These are phyloP conservation scores for Citrullus amarus DNA, from an alignment of 306 rosid genomes.

Conservation along the genomic window DNA sequence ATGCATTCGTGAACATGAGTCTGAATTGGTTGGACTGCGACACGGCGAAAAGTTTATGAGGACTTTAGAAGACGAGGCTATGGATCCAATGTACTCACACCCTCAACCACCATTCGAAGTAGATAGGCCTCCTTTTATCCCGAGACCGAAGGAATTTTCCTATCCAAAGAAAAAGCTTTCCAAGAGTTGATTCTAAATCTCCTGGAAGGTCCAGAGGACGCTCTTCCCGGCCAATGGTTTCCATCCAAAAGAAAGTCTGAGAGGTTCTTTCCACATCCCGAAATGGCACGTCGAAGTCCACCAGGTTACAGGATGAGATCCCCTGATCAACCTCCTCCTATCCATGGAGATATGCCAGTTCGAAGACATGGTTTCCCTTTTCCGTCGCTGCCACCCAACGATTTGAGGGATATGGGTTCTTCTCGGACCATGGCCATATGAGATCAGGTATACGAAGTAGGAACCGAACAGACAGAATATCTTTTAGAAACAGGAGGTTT, in stretches of 20 bases:
- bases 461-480: constrained; percentile 44
- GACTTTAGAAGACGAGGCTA: constrained; percentile 34
- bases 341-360: constrained; percentile 41
- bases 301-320: constrained; percentile 68
- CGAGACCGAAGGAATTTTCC: constrained; percentile 51
- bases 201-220: constrained; percentile 74
- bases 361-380: constrained; percentile 58
- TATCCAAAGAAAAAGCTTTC: constrained; percentile 47
- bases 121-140: constrained; percentile 40
- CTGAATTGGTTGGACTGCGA: constrained; percentile 51
- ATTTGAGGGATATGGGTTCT: constrained; percentile 60
- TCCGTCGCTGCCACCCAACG: constrained; percentile 44
- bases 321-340: constrained; percentile 50
- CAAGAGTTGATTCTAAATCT: constrained; percentile 53
- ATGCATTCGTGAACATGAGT: constrained; percentile 40
- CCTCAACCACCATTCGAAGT: constrained; percentile 47
- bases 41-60: constrained; percentile 53
- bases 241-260: constrained; percentile 61
- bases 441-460: constrained; percentile 39
- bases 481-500: constrained; percentile 54
- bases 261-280: constrained; percentile 61
- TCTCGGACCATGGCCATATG: constrained; percentile 57
- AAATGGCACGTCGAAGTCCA: constrained; percentile 46
- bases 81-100: constrained; percentile 41
- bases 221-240: constrained; percentile 63